These are phyloP conservation scores for Artemisia annua DNA, from an alignment of 129 eudicot species.

Conservation along the genomic window DNA sequence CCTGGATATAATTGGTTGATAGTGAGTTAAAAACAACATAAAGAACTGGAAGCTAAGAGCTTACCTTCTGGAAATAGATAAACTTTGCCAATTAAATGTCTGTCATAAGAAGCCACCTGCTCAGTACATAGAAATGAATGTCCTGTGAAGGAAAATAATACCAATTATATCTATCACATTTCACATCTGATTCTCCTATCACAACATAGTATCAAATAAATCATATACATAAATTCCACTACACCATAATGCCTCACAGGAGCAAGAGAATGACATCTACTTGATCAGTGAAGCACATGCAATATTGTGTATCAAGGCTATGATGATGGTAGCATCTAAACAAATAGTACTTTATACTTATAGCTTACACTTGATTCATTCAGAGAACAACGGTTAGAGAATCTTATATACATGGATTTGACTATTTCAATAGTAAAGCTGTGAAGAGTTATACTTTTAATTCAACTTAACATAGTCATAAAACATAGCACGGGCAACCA, in stretches of 20 bases:
- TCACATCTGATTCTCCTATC: neutral
- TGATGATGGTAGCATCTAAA: too few relatives aligned
- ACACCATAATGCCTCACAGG: neutral
- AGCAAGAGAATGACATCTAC: too few relatives aligned
- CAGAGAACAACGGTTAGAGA: neutral
- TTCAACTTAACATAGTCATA: too few relatives aligned
- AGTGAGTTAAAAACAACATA: too few relatives aligned
- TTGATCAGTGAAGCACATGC: too few relatives aligned
- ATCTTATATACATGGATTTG: neutral
- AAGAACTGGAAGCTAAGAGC: conserved; percentile 1
- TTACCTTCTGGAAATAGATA: conserved; percentile 3
- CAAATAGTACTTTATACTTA: neutral
- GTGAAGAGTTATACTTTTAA: neutral
- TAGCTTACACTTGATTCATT: neutral
- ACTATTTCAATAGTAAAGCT: neutral
- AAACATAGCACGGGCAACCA: too few relatives aligned
- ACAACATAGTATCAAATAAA: too few relatives aligned
- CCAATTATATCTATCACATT: neutral
- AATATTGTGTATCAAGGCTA: too few relatives aligned
- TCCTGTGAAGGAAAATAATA: neutral
- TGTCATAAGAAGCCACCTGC: neutral
- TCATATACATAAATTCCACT: neutral
- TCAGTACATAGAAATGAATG: neutral
- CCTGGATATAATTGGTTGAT: too few relatives aligned
- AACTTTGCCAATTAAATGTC: neutral